Evolutionary conservation across 768 basidiomycete genomes (phyloP).

Genomic region (Tylopilus plumbeoviolaceoides): DNA sequence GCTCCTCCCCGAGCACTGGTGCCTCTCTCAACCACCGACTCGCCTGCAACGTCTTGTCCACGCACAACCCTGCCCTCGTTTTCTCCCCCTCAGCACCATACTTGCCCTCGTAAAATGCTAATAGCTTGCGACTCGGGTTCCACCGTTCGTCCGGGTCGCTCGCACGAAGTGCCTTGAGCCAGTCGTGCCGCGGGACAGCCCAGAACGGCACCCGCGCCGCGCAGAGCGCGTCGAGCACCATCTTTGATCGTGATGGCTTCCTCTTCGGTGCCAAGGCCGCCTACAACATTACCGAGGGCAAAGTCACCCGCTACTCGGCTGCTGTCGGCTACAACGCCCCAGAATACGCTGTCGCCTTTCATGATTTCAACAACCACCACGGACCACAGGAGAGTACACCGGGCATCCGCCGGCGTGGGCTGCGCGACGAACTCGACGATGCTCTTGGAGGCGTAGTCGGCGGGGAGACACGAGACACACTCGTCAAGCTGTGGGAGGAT

Average conservation of each 20-base stretch:
- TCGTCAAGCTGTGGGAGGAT: conserved; percentile 32
- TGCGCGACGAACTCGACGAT: conserved; percentile 42
- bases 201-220: conserved; percentile 32
- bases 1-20: conserved; percentile 15
- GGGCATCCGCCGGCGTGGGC: conserved; percentile 7
- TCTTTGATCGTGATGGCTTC: conserved; percentile 95
- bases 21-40: conserved; percentile 18
- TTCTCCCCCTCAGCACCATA: conserved; percentile 16
- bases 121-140: conserved; percentile 23
- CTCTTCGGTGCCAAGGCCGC: conserved; percentile 93
- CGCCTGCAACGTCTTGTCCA: conserved; percentile 6
- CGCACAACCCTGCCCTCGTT: conserved; percentile 6
- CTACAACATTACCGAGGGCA: conserved; percentile 94
- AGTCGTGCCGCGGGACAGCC: conserved; percentile 17
- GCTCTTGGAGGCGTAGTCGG: conserved; percentile 46
- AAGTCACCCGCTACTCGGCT: conserved; percentile 86
- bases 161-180: conserved; percentile 21
- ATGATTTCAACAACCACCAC: conserved; percentile 83
- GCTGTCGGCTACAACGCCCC: conserved; percentile 95
- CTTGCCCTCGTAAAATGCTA: conserved; percentile 23
- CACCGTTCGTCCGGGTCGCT: conserved; percentile 20
- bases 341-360: conserved; percentile 91
- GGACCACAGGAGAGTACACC: conserved; percentile 34
- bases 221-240: conserved; percentile 50
- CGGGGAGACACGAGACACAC: conserved; percentile 45